Base-by-base conservation (phyloP, 176 grass and related monocot species). In the Eragrostis nindensis region DNA sequence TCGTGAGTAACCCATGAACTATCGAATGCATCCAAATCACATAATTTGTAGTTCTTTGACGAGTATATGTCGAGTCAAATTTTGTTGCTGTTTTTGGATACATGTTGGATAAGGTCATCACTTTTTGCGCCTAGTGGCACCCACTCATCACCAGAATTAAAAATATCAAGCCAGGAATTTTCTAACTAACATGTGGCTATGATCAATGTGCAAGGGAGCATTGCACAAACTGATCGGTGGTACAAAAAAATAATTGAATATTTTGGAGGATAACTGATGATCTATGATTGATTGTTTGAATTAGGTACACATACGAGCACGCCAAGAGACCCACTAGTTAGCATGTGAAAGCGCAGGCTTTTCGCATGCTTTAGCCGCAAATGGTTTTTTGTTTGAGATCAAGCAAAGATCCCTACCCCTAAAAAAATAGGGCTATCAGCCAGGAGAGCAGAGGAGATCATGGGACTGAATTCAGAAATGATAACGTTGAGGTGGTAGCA, bases 291-390 rank as follows among this genome's bases (percentile, higher is more conserved):
- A 18, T 60, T 24, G 0, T 59, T 26, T 16, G 32, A 22, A 52
- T 72, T 79, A 72, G 46, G 56, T 72, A 41, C 9, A 24, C 39
- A 44, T 7, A 6, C 2, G 32, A 63, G 17, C 66, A 16, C 8
- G 60, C 17, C 44, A 85, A 73, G 39, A 45, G 68, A 5, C 32
- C 14, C 30, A 79, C 68, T 64, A 44, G 66, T 43, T 29, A 41
- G 66, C 76, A 73, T 73, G 76, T 86, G 75, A 56, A 73, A 56
- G 5, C 16, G 29, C 52, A 70, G 50, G 73, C n/a, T 61, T 84
- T 76, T 77, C 9, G 53, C 82, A 70, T 62, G 74, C 73, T 13
- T 84, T 48, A 7, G 53, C 55, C 12, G 22, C 44, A 61, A 27
- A 53, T 39, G 66, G 18, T 74, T 73, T n/a, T 48, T 48, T 64